These are phyloP conservation scores for Osmanthus fragrans DNA, from an alignment of 257 asterid species.

Conservation along the genomic window DNA sequence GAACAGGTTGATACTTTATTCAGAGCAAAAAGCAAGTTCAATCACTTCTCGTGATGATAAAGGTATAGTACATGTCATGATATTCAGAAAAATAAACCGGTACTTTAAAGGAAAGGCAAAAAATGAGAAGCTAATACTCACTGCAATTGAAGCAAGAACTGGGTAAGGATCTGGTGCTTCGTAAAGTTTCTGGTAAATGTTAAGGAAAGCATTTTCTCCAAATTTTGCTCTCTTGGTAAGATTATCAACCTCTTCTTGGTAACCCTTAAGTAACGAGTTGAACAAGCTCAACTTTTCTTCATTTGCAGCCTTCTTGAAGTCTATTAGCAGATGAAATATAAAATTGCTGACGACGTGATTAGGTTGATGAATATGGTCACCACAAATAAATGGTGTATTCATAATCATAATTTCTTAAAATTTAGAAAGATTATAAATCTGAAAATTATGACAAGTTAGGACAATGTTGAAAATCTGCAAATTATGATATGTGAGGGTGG, in stretches of 20 bases:
- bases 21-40: conserved; percentile 18
- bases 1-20: conserved; percentile 1
- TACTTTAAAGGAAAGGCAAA: neutral
- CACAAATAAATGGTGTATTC: conserved; percentile 10
- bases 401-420: conserved; percentile 20
- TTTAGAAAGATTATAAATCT: conserved; percentile 1
- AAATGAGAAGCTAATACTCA: conserved; percentile 41
- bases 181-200: conserved; percentile 92
- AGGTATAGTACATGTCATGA: conserved; percentile 7
- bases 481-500: neutral
- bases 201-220: conserved; percentile 97
- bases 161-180: conserved; percentile 99
- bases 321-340: conserved; percentile 42
- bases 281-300: conserved; percentile 84
- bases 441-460: conserved; percentile 12
- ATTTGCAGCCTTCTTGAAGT: conserved; percentile 88
- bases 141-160: conserved; percentile 77
- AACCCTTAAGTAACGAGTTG: conserved; percentile 88
- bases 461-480: conserved; percentile 1
- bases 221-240: conserved; percentile 95
- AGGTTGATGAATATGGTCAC: neutral
- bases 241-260: conserved; percentile 98
- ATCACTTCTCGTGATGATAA: conserved; percentile 10
- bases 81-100: conserved; percentile 7
- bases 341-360: conserved; percentile 6